phyloP scores from a whole-genome alignment of 345 rosid genomes.

The Brassica rapa region DNA sequence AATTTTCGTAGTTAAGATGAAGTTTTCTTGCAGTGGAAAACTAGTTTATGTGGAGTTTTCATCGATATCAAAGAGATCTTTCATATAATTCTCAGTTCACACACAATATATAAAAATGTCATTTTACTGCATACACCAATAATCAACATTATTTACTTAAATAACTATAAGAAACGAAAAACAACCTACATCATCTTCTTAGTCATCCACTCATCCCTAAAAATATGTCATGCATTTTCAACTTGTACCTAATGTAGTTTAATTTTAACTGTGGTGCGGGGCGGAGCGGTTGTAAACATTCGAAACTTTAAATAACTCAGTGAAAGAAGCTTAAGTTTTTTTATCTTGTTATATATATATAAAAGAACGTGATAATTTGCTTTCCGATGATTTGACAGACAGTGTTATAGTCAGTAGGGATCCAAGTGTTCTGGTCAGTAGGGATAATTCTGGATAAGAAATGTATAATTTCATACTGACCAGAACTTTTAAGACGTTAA shows the following conservation, averaged over 20 bases:
- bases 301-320: too few species aligned
- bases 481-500: neutral
- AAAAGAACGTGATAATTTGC: neutral
- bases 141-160: neutral
- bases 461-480: neutral
- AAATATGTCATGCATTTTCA: neutral
- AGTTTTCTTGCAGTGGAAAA: too few species aligned
- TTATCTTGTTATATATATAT: neutral
- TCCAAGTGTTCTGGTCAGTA: neutral
- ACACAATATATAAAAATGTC: neutral
- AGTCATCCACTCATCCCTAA: neutral
- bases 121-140: neutral
- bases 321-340: too few species aligned
- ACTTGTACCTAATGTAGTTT: neutral
- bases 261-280: too few species aligned
- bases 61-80: too few species aligned
- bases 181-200: neutral
- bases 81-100: neutral
- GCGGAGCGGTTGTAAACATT: too few species aligned
- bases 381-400: neutral
- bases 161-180: neutral
- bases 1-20: too few species aligned
- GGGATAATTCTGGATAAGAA: neutral
- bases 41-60: too few species aligned
- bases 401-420: neutral